A percentile compares a stretch with the other conserved stretches of the same genome.
These are phyloP conservation scores for Myxozyma nipponensis DNA, from an alignment of 805 yeast species.

Conservation along the genomic window DNA sequence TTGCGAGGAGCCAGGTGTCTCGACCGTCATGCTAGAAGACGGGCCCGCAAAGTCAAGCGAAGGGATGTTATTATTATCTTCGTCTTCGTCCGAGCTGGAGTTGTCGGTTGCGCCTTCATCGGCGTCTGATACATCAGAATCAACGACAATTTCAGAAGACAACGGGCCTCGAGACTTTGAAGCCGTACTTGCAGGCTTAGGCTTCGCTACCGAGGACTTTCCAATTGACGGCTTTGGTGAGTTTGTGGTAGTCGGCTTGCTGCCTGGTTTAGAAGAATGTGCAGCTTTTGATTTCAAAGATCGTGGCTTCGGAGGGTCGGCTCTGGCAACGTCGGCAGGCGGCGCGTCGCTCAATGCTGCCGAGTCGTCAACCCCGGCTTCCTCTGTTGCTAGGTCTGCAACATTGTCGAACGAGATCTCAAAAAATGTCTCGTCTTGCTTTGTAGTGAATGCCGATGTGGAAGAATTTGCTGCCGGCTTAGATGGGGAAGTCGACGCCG, in stretches of 20 bases:
- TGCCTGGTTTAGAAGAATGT: background rate
- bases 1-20: background rate
- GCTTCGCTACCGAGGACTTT: slow-evolving; percentile 1
- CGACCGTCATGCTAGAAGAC: slow-evolving; percentile 23
- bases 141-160: background rate
- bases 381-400: background rate
- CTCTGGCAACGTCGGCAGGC: background rate
- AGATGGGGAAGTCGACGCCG: slow-evolving; percentile 3
- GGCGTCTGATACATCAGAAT: slow-evolving; percentile 5
- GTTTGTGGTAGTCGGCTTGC: background rate
- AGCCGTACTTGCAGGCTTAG: background rate
- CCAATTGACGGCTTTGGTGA: slow-evolving; percentile 2
- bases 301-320: background rate
- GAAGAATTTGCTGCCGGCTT: slow-evolving; percentile 5
- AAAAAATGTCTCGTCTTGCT: slow-evolving; percentile 7
- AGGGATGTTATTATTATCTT: slow-evolving; percentile 13
- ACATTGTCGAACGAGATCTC: slow-evolving; percentile 9
- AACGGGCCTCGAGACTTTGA: background rate
- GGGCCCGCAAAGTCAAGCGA: too few species aligned
- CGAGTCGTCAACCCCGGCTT: background rate
- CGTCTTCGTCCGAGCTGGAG: too few species aligned
- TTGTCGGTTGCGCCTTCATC: background rate
- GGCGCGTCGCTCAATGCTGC: background rate
- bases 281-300: background rate
- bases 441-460: background rate